Evolutionary conservation across 306 rosid genomes (phyloP).

Genomic region (Geum urbanum): DNA sequence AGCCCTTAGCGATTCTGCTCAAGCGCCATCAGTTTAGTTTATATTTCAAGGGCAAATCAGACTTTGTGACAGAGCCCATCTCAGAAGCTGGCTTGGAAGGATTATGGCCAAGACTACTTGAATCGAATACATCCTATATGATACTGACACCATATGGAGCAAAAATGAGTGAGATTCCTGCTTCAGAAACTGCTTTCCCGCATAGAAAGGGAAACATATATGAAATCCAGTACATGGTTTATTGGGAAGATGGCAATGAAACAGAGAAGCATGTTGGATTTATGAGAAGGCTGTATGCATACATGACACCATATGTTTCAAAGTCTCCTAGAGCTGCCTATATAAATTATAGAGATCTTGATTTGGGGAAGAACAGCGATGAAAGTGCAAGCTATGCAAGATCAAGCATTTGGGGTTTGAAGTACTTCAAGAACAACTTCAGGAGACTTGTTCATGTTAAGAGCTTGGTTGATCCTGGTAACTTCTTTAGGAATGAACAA

Average conservation of each 20-base stretch:
- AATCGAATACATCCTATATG: constrained; percentile 39
- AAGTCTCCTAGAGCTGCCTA: constrained; percentile 62
- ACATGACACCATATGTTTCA: constrained; percentile 60
- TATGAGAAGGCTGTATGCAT: constrained; percentile 47
- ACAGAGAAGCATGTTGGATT: constrained; percentile 35
- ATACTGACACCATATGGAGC: constrained; percentile 60
- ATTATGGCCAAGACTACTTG: constrained; percentile 37
- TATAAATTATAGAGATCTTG: constrained; percentile 70
- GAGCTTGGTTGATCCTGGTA: constrained; percentile 25
- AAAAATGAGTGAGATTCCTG: constrained; percentile 46
- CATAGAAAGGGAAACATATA: constrained; percentile 61
- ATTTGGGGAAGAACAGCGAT: constrained; percentile 49
- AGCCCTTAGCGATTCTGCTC: constrained; percentile 45
- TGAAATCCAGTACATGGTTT: constrained; percentile 44
- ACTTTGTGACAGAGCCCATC: constrained; percentile 48
- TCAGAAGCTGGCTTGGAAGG: constrained; percentile 47
- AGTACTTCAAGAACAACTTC: constrained; percentile 28
- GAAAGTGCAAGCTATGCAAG: constrained; percentile 30
- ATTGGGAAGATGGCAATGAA: constrained; percentile 41
- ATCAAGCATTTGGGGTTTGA: constrained; percentile 39
- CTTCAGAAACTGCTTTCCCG: constrained; percentile 55
- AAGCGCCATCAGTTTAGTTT: constrained; percentile 32
- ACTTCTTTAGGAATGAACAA: constrained; percentile 30
- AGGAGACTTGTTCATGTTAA: constrained; percentile 27
- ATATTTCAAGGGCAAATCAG: constrained; percentile 67